Percentiles rank a stretch among this genome's conserved stretches.
Evolutionary conservation across 208 protist species (phyloP).

Genomic region (Crithidia brevicula): DNA sequence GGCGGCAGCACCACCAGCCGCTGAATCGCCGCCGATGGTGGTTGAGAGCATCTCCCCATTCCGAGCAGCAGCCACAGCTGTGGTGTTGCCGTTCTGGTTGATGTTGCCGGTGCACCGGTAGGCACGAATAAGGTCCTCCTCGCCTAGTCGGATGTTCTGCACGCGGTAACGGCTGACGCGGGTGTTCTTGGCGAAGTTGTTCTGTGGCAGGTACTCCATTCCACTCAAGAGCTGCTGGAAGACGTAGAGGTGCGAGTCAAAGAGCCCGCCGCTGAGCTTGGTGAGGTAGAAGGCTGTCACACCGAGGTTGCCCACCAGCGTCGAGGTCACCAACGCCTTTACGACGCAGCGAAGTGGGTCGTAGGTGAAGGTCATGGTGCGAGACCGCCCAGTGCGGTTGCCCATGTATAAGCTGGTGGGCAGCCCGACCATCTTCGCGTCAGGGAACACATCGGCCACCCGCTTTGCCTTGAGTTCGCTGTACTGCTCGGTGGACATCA

Average conservation of each 20-base stretch:
- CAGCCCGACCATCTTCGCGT: constrained; percentile 70
- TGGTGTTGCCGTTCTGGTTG: too few species aligned
- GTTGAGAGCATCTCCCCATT: background rate
- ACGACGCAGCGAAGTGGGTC: constrained; percentile 72
- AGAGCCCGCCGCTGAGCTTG: constrained; percentile 70
- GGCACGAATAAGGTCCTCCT: constrained; percentile 63
- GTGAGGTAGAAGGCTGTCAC: constrained; percentile 87
- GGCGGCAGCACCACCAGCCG: background rate
- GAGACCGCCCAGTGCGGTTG: constrained; percentile 65
- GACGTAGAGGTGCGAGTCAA: constrained; percentile 87
- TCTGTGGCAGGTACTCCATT: constrained; percentile 55
- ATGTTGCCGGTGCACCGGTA: constrained; percentile 52
- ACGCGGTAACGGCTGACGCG: constrained; percentile 62
- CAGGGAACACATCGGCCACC: constrained; percentile 74
- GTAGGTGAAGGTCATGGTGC: constrained; percentile 84
- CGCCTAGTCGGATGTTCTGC: constrained; percentile 72
- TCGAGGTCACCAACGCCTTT: constrained; percentile 80
- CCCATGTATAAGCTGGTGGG: constrained; percentile 72
- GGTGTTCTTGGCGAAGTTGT: constrained; percentile 32
- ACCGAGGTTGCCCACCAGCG: constrained; percentile 76
- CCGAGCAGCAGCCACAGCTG: background rate
- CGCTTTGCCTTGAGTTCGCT: constrained; percentile 83
- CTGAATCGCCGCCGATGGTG: background rate
- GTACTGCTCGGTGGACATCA: constrained; percentile 91
- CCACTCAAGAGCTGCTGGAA: constrained; percentile 76